These are phyloP conservation scores for Fusarium protoensiforme DNA, from an alignment of 2,329 filamentous ascomycete species.

Conservation along the genomic window DNA sequence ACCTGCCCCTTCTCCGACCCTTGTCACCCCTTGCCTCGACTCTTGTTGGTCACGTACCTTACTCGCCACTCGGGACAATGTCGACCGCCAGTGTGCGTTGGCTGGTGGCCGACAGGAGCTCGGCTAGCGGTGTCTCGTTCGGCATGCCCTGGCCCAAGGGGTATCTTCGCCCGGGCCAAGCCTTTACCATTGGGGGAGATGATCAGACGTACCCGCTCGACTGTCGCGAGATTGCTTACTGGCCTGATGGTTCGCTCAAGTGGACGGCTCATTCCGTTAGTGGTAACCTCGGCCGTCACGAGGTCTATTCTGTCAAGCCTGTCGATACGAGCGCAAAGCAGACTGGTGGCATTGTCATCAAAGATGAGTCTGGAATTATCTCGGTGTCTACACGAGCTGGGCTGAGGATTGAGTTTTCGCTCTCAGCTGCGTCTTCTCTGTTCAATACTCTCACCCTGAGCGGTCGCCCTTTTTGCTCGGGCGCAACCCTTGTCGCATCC, in stretches of 20 bases:
- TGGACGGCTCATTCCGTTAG: constrained; percentile 69
- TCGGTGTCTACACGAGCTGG: constrained; percentile 7
- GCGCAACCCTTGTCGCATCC: constrained; percentile 25
- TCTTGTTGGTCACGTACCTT: background rate
- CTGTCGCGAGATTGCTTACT: constrained; percentile 45
- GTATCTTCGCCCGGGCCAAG: constrained; percentile 17
- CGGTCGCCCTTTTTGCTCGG: background rate
- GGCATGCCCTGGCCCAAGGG: constrained; percentile 34
- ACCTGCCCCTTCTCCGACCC: background rate
- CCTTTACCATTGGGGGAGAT: constrained; percentile 15
- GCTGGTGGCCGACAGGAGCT: background rate
- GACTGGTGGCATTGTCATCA: background rate
- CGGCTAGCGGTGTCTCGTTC: constrained; percentile 25
- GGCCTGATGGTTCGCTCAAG: constrained; percentile 69
- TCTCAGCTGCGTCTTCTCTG: background rate
- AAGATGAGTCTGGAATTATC: background rate
- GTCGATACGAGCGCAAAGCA: background rate
- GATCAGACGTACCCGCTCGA: constrained; percentile 14
- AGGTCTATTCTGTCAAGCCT: constrained; percentile 53
- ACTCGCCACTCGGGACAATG: constrained; percentile 7
- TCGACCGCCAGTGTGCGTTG: constrained; percentile 15
- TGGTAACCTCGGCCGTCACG: constrained; percentile 50
- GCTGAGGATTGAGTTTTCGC: constrained; percentile 5
- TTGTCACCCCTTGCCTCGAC: background rate
- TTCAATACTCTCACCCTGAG: constrained; percentile 12